Evolutionary conservation across 208 protist genomes (phyloP).

Genomic region (Wallacemonas rigidus): DNA sequence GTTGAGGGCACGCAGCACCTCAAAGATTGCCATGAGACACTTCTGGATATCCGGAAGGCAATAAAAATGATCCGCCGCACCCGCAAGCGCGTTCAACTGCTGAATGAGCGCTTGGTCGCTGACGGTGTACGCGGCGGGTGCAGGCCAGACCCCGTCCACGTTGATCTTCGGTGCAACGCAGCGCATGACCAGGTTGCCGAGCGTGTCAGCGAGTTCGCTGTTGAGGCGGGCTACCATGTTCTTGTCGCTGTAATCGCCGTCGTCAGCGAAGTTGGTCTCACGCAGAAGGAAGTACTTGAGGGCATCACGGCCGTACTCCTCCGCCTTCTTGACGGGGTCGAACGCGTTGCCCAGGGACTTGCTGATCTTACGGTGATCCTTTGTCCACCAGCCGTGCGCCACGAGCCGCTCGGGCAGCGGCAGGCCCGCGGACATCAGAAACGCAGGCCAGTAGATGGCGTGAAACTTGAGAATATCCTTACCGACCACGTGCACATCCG

Average conservation of each 20-base stretch:
- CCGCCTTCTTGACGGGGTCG: slow-evolving; percentile 87
- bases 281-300: slow-evolving; percentile 96
- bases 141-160: slow-evolving; percentile 67
- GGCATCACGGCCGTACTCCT: slow-evolving; percentile 88
- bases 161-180: slow-evolving; percentile 88
- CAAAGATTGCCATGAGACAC: slow-evolving; percentile 85
- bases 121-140: slow-evolving; percentile 66
- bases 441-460: slow-evolving; percentile 99
- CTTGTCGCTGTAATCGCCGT: slow-evolving; percentile 95
- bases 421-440: slow-evolving; percentile 95
- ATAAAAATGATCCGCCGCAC: slow-evolving; percentile 84
- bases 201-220: slow-evolving; percentile 93
- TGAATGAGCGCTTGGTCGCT: slow-evolving; percentile 64
- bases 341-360: slow-evolving; percentile 98
- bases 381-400: slow-evolving; percentile 96
- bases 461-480: slow-evolving; percentile 99
- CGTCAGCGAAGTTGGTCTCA: slow-evolving; percentile 94
- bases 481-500: slow-evolving; percentile 94
- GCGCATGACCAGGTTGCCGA: slow-evolving; percentile 93
- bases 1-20: slow-evolving; percentile 87
- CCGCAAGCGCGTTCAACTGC: slow-evolving; percentile 60
- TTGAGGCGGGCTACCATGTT: slow-evolving; percentile 90
- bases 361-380: slow-evolving; percentile 95
- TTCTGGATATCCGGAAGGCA: slow-evolving; percentile 85
- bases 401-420: slow-evolving; percentile 91